phyloP scores from a whole-genome alignment of 2,329 filamentous ascomycete species.

The Paramyrothecium sp. region DNA sequence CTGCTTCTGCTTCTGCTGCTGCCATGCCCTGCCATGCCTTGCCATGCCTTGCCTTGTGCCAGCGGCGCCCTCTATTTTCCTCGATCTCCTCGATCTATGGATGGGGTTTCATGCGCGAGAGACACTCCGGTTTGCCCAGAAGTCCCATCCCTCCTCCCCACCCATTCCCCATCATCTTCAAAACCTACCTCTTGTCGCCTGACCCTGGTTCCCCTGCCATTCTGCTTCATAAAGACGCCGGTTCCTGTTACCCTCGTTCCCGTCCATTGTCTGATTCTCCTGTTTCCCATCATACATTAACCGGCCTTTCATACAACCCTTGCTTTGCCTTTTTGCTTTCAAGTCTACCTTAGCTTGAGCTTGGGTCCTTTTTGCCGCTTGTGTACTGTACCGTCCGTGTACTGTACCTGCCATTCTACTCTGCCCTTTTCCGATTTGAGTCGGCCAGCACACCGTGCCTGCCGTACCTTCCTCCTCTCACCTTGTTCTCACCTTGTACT shows the following conservation, averaged over 20 bases:
- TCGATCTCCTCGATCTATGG: slow-evolving; percentile 34
- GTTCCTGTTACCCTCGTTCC: neutral
- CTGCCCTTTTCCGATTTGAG: neutral
- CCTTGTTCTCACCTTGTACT: neutral
- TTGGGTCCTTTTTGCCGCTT: neutral
- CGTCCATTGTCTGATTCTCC: slow-evolving; percentile 1
- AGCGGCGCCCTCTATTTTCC: slow-evolving; percentile 11
- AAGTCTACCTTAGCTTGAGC: neutral
- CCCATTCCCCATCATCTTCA: slow-evolving; percentile 6
- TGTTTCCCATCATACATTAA: neutral
- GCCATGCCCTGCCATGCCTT: slow-evolving; percentile 3
- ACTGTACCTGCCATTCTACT: too few species aligned
- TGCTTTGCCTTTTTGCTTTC: neutral
- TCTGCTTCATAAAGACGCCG: neutral
- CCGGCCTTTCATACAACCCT: neutral
- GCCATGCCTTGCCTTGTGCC: slow-evolving; percentile 7
- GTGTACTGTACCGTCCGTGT: neutral
- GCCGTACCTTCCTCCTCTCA: neutral
- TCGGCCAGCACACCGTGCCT: slow-evolving; percentile 1
- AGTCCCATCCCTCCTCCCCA: slow-evolving; percentile 23
- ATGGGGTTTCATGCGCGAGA: slow-evolving; percentile 29
- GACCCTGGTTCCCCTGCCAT: neutral
- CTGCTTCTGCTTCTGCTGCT: neutral
- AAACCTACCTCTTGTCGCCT: slow-evolving; percentile 3
- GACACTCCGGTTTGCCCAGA: slow-evolving; percentile 22